These are phyloP conservation scores for Mycothermus thermophilus DNA, from an alignment of 495 filamentous ascomycete species.

Conservation along the genomic window DNA sequence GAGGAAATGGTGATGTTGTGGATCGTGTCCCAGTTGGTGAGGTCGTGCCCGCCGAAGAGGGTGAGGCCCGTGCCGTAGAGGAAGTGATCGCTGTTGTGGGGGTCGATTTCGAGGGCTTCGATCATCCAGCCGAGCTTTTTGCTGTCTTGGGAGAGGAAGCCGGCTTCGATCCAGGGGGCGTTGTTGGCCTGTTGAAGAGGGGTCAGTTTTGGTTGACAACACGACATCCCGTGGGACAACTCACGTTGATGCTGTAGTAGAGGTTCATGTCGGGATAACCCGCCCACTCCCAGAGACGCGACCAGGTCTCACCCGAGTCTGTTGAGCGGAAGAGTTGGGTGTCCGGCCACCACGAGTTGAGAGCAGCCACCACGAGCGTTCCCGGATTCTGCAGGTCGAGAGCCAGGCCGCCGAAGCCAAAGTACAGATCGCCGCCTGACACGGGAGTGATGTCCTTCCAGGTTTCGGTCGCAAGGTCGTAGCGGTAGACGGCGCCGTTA, in stretches of 20 bases:
- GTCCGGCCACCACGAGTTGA: constrained; percentile 49
- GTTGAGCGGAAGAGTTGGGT: constrained; percentile 40
- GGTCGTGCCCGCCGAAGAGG: constrained; percentile 38
- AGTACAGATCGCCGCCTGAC: constrained; percentile 27
- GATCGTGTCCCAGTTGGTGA: constrained; percentile 36
- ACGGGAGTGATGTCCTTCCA: constrained; percentile 45
- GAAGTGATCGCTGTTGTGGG: constrained; percentile 46
- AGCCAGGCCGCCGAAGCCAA: constrained; percentile 43
- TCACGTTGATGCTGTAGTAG: constrained; percentile 30
- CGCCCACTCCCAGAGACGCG: constrained; percentile 37
- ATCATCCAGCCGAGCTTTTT: constrained; percentile 52
- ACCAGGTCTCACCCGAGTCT: constrained; percentile 41
- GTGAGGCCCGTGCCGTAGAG: constrained; percentile 45
- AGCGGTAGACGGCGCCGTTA: constrained; percentile 37
- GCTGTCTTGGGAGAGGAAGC: constrained; percentile 30
- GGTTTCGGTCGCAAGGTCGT: constrained; percentile 32
- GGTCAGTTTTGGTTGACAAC: no score
- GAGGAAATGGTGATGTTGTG: constrained; percentile 38
- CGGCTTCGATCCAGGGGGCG: constrained; percentile 37
- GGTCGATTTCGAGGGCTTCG: constrained; percentile 45
- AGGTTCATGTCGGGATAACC: constrained; percentile 32
- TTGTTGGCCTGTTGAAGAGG: constrained; percentile 18
- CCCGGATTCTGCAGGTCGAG: constrained; percentile 42
- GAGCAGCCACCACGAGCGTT: constrained; percentile 39
- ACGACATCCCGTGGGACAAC: constrained; percentile 8